A percentile compares a stretch with the other conserved stretches of the same genome.
These are phyloP conservation scores for Chimonanthus praecox DNA, from an alignment of 164 flowering plant genomes.

Conservation along the genomic window DNA sequence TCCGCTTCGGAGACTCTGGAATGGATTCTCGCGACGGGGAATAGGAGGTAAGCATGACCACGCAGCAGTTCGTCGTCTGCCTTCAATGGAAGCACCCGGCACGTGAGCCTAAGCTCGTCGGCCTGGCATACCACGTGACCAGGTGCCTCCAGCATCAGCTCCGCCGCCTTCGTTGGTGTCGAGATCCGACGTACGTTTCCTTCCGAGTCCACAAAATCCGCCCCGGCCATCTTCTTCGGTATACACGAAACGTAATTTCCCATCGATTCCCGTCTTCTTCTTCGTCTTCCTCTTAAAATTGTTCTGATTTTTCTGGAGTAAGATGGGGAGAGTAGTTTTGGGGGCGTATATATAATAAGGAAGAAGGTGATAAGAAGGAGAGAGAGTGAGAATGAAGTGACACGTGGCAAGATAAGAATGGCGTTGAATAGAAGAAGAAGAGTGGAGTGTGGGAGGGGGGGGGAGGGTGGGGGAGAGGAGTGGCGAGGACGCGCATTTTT, in stretches of 20 bases:
- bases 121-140: slow-evolving; percentile 3
- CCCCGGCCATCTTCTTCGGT: background rate
- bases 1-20: background rate
- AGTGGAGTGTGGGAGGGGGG: too few relatives aligned
- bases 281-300: background rate
- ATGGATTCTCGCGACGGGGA: background rate
- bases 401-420: too few relatives aligned
- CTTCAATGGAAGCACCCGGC: background rate
- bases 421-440: too few relatives aligned
- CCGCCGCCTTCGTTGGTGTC: background rate
- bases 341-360: too few relatives aligned
- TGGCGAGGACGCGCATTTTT: too few relatives aligned
- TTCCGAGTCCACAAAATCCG: background rate
- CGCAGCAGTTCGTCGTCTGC: slow-evolving; percentile 3
- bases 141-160: slow-evolving; percentile 3
- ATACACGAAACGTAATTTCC: slow-evolving; percentile 1
- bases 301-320: too few relatives aligned
- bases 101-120: background rate
- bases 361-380: too few relatives aligned
- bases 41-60: slow-evolving; percentile 3
- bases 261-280: slow-evolving; percentile 31
- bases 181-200: background rate
- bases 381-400: too few relatives aligned
- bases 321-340: too few relatives aligned
- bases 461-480: too few relatives aligned